Conservation (phyloP, 2,329 filamentous ascomycete genomes). For the Penicillium vulpinum region DNA sequence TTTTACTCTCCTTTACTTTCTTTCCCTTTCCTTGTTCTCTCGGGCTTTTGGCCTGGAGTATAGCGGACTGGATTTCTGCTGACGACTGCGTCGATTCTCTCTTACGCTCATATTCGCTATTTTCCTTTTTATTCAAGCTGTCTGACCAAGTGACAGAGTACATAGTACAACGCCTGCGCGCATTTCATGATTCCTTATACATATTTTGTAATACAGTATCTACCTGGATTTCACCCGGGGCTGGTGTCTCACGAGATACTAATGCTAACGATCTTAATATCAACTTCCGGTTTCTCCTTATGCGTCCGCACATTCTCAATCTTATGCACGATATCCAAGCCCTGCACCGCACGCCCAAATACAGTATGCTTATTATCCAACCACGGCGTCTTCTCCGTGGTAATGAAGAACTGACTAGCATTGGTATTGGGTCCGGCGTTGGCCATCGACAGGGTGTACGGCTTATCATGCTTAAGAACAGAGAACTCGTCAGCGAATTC, state of each 20-base stretch:
- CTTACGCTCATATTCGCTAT: background rate
- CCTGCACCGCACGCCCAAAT: constrained; percentile 86
- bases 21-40: background rate
- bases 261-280: constrained; percentile 96
- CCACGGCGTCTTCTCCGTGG: constrained; percentile 96
- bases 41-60: background rate
- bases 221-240: background rate
- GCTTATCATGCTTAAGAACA: constrained; percentile 86
- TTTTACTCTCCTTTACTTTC: background rate
- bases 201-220: background rate
- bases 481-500: constrained; percentile 95
- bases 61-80: background rate
- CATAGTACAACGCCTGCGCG: constrained; percentile 3
- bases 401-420: constrained; percentile 97
- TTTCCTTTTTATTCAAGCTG: background rate
- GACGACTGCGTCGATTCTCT: background rate
- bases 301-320: constrained; percentile 89
- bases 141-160: background rate
- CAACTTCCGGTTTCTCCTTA: constrained; percentile 92
- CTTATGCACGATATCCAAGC: constrained; percentile 89
- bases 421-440: constrained; percentile 96
- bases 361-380: constrained; percentile 95
- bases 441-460: constrained; percentile 96
- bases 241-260: constrained; percentile 23
- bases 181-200: background rate